phyloP scores from a whole-genome alignment of 129 eudicot species.

The Chrysanthemum lavandulifolium region DNA sequence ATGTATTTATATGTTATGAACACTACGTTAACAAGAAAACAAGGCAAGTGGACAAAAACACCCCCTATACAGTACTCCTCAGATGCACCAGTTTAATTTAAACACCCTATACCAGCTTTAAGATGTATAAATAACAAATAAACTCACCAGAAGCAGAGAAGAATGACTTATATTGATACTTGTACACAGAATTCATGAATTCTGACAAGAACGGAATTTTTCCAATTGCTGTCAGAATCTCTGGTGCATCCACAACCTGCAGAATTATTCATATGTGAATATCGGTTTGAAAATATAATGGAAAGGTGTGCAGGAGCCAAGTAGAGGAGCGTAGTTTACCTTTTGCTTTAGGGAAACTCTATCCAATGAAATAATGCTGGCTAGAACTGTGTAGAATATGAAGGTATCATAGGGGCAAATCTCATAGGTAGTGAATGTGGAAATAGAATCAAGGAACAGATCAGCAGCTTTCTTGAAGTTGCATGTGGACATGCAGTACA shows the following conservation, averaged over 20 bases:
- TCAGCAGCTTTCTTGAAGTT: slow-evolving; percentile 92
- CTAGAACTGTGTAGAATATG: slow-evolving; percentile 86
- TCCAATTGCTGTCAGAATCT: slow-evolving; percentile 70
- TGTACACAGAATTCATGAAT: slow-evolving; percentile 69
- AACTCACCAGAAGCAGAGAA: slow-evolving; percentile 82
- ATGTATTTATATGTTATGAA: background rate
- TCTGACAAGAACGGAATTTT: slow-evolving; percentile 67
- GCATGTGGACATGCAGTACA: slow-evolving; percentile 91
- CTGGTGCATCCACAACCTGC: slow-evolving; percentile 85
- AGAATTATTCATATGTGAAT: background rate
- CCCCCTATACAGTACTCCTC: too few relatives aligned
- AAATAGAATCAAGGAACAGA: slow-evolving; percentile 91
- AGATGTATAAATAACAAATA: slow-evolving; percentile 4
- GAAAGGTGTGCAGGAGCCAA: background rate
- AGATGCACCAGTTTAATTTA: background rate
- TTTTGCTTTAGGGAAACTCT: slow-evolving; percentile 91
- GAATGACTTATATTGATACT: slow-evolving; percentile 68
- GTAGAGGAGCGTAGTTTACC: slow-evolving; percentile 34
- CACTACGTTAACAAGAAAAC: background rate
- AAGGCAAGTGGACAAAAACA: too few relatives aligned
- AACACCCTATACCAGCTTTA: background rate
- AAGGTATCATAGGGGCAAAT: slow-evolving; percentile 92
- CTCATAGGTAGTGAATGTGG: slow-evolving; percentile 95
- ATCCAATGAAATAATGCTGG: slow-evolving; percentile 89
- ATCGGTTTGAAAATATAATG: background rate